Conservation (phyloP, 352 stramenopile genomes). For the Pythium phragmitis region DNA sequence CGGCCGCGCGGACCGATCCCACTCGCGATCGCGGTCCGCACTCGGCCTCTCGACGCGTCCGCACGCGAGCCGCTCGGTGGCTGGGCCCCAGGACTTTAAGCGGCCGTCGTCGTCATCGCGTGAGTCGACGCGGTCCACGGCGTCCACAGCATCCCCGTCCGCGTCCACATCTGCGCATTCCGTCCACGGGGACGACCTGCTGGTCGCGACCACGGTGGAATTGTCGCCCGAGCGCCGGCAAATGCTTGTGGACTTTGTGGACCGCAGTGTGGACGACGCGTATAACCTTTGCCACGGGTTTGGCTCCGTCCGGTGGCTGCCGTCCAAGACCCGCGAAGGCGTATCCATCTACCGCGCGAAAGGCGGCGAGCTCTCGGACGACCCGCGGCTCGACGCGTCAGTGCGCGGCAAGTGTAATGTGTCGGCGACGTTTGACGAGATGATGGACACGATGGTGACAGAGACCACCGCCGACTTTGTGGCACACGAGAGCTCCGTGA, state of each 20-base stretch:
- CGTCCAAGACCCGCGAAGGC: conserved; percentile 57
- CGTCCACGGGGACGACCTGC: conserved; percentile 1
- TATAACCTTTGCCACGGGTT: conserved; percentile 82
- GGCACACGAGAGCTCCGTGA: conserved; percentile 57
- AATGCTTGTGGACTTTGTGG: conserved; percentile 71
- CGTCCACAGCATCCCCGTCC: conserved; percentile 1
- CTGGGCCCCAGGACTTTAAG: conserved; percentile 5
- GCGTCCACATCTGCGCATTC: conserved; percentile 13
- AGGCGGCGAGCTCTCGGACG: conserved; percentile 42
- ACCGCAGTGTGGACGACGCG: conserved; percentile 74
- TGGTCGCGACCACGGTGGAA: conserved; percentile 11
- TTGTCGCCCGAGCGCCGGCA: conserved; percentile 39
- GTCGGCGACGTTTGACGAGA: conserved; percentile 68
- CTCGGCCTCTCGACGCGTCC: conserved; percentile 14
- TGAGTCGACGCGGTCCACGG: not conserved
- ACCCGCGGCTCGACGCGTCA: conserved; percentile 61
- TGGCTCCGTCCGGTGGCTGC: conserved; percentile 68
- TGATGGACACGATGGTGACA: conserved; percentile 77
- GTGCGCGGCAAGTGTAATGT: conserved; percentile 75
- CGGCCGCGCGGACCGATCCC: not conserved
- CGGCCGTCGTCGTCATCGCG: not conserved
- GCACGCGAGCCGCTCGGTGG: conserved; percentile 17
- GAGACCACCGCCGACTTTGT: conserved; percentile 68
- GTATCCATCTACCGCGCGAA: conserved; percentile 72
- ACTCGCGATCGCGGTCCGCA: conserved; percentile 18